Evolutionary conservation across 371 early-diverging fungal genomes (phyloP), one percentile per base, ranked within the genome.

Genomic region (Mortierella sp.): DNA sequence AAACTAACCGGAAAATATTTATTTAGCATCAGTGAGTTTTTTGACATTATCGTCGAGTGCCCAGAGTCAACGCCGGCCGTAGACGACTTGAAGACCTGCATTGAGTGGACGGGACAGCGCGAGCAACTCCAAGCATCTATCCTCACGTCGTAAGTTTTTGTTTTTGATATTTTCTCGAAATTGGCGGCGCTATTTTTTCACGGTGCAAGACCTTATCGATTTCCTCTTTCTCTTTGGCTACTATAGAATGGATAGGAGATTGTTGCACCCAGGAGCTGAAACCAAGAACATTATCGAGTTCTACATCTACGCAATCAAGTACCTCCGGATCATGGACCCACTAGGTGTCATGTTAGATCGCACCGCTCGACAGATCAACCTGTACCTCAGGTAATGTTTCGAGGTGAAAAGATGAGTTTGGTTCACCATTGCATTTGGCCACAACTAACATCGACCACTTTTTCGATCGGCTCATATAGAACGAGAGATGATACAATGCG

Each of bases 211-310:
- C 40, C 41, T n/a, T 48, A 40, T 7, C 29, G 9, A 34, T 67
- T 31, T 48, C 4, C 1, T 19, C 22, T 13, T 37, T 37, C 26
- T 45, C 10, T 52, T 14, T 58, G 53, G 43, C 47, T 66, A 34
- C 26, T 55, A 31, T 79, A 90, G 90, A 8, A 74, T 91, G 22
- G 76, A 87, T n/a, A 85, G 74, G 44, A 86, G 93, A 11, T 72
- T 93, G n/a, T 75, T 93, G 40, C 93, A 93, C 55, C 90, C 89
- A 9, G 92, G 91, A 13, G 93, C 92, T 0, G 85, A 86, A 13
- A 93, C 93, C 1, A 50, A 64, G 26, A 91, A 92, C 47, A 90
- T 93, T n/a, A 77, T 93, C 24, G 85, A 85, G 31, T 89, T 88
- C 43, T 93, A 93, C 75, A 89, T 91, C 9, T 87, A 88, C 37